phyloP scores from a whole-genome alignment of 2,329 filamentous ascomycete genomes.

The Talaromyces verruculosus region DNA sequence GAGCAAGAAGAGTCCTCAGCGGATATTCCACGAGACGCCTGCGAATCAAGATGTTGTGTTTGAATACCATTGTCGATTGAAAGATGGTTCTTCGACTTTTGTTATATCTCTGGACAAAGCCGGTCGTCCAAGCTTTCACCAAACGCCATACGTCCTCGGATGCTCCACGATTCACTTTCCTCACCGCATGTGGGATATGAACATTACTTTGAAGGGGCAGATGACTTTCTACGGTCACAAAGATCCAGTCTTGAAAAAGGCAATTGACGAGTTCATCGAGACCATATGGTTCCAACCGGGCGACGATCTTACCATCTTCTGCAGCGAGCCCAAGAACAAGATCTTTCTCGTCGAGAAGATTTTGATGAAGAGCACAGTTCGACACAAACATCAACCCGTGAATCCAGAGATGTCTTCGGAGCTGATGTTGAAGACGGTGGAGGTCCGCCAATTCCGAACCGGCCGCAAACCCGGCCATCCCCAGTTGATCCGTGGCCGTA shows the following conservation, averaged over 20 bases:
- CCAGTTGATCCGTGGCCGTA: conserved; percentile 31
- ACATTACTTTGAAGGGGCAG: conserved; percentile 32
- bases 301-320: conserved; percentile 31
- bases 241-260: conserved; percentile 30
- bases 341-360: conserved; percentile 34
- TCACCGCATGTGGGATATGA: conserved; percentile 42
- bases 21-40: conserved; percentile 32
- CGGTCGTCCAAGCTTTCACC: conserved; percentile 32
- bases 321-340: conserved; percentile 28
- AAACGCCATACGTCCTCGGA: conserved; percentile 32
- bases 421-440: conserved; percentile 38
- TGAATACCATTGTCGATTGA: conserved; percentile 43
- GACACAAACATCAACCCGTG: conserved; percentile 30
- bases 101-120: conserved; percentile 36
- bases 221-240: conserved; percentile 24
- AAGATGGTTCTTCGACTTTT: conserved; percentile 29
- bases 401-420: conserved; percentile 22
- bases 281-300: conserved; percentile 37
- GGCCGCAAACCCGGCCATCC: conserved; percentile 27
- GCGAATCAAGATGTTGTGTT: conserved; percentile 32
- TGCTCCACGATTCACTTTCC: conserved; percentile 43
- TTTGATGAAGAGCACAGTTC: conserved; percentile 36
- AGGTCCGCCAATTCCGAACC: conserved; percentile 40
- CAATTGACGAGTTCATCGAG: conserved; percentile 34
- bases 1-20: conserved; percentile 24